A percentile compares a stretch with the other conserved stretches of the same genome.
phyloP scores from a whole-genome alignment of 208 protist species.

The Trypanosoma boissoni region DNA sequence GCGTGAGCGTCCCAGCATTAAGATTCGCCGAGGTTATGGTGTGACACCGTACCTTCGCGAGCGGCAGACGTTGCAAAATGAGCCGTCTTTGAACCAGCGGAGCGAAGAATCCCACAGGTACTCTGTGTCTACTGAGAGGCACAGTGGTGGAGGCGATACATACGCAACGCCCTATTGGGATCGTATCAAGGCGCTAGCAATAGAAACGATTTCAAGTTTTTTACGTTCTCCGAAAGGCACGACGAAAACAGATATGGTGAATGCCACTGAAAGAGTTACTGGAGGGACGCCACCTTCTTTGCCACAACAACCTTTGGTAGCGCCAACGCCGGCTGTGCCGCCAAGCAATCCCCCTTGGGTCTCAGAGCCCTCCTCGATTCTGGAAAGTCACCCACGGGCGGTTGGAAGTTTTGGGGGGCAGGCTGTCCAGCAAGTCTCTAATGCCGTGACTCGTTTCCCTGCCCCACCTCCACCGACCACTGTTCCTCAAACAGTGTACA shows the following conservation, averaged over 20 bases:
- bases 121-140: not conserved
- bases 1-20: slow-evolving; percentile 18
- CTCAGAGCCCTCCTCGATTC: slow-evolving; percentile 5
- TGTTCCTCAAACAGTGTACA: slow-evolving; percentile 25
- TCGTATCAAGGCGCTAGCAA: not conserved
- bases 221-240: not conserved
- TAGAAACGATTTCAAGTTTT: not conserved
- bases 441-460: not conserved
- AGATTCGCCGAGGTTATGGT: slow-evolving; percentile 14
- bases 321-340: too few relatives aligned
- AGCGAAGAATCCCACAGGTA: not conserved
- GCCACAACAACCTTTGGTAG: not conserved
- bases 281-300: not conserved
- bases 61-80: not conserved
- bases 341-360: not conserved
- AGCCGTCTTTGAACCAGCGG: not conserved
- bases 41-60: slow-evolving; percentile 9
- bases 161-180: not conserved
- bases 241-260: not conserved
- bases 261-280: not conserved
- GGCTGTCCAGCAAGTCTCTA: not conserved
- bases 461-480: not conserved
- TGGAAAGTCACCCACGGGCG: not conserved
- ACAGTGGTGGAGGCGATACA: not conserved
- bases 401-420: not conserved